These are phyloP conservation scores for Rhododendron ovatum DNA, from an alignment of 148 eudicot species.

Conservation along the genomic window DNA sequence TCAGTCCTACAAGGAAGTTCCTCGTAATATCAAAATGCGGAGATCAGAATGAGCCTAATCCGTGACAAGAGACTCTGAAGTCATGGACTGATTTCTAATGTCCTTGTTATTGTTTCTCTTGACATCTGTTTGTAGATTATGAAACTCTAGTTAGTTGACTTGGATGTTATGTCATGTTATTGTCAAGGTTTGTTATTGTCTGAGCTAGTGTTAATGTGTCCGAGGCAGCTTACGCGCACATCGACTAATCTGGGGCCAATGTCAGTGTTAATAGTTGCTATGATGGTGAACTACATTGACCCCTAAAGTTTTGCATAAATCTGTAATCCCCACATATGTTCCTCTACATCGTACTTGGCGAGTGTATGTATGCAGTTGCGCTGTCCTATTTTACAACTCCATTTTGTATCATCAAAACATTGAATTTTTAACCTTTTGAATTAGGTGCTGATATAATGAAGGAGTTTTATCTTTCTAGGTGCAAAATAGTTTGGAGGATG, in stretches of 20 bases:
- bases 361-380: neutral
- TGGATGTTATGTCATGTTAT: neutral
- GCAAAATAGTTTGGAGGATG: neutral
- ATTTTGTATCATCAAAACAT: neutral
- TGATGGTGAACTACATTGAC: neutral
- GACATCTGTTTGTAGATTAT: neutral
- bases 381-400: neutral
- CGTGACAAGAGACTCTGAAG: no score
- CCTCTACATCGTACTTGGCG: neutral
- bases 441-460: neutral
- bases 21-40: conserved; percentile 37
- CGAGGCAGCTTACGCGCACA: no score
- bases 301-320: neutral
- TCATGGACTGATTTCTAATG: neutral
- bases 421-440: neutral
- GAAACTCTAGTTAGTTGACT: neutral
- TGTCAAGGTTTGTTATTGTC: neutral
- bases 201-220: neutral
- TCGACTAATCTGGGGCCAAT: no score
- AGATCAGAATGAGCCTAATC: conserved; percentile 17
- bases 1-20: conserved; percentile 39
- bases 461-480: neutral
- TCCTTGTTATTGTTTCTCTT: neutral
- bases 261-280: no score
- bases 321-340: no score